Conservation (phyloP, 1,284 basidiomycete genomes). For the Golubevia sp. region DNA sequence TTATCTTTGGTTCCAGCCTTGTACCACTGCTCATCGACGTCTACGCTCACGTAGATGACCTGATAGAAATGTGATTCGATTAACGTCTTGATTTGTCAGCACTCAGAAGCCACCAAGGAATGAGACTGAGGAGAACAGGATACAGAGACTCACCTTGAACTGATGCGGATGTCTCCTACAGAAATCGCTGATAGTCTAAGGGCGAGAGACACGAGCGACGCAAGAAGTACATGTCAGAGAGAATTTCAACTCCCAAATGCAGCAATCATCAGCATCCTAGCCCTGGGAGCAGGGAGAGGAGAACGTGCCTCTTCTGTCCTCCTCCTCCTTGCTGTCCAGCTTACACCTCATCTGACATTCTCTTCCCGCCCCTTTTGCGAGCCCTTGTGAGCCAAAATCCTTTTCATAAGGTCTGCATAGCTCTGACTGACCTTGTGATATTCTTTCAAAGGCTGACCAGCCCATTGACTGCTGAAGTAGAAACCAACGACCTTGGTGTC, state of each 20-base stretch:
- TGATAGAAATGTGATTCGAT: background rate
- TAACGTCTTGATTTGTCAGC: no score
- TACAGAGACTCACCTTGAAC: conserved; percentile 24
- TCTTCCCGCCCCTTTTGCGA: background rate
- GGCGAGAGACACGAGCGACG: no score
- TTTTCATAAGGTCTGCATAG: no score
- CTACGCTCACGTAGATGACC: conserved; percentile 55
- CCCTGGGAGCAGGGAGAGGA: no score
- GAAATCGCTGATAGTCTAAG: conserved; percentile 40
- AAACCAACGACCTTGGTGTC: conserved; percentile 52
- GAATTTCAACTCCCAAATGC: no score
- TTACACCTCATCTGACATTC: background rate
- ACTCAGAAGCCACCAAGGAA: no score
- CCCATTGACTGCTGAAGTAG: conserved; percentile 58
- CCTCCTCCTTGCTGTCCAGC: background rate
- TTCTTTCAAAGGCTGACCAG: conserved; percentile 46
- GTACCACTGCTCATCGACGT: conserved; percentile 55
- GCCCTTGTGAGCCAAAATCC: background rate
- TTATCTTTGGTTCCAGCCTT: conserved; percentile 49
- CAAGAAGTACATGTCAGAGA: no score
- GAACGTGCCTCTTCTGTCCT: no score
- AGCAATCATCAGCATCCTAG: no score
- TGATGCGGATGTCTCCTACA: conserved; percentile 42
- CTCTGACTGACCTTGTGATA: conserved; percentile 34
- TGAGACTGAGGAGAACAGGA: background rate